These are phyloP conservation scores for Leptomonas seymouri DNA, from an alignment of 208 protist species.

Conservation along the genomic window DNA sequence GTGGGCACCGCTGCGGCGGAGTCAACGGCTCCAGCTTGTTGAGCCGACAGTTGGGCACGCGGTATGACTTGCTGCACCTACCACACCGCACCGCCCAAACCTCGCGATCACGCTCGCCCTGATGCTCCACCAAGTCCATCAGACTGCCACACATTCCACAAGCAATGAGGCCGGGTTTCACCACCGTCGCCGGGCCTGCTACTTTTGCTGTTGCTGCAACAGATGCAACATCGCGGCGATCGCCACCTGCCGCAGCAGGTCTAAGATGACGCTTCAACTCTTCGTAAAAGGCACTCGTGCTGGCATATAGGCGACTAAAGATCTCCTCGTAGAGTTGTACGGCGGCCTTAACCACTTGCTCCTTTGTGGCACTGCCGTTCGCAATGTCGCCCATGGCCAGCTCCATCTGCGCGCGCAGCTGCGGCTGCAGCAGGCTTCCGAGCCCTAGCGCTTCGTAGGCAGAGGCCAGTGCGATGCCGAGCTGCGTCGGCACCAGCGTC, in stretches of 20 bases:
- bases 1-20: constrained; percentile 50
- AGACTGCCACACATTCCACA: constrained; percentile 55
- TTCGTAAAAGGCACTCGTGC: constrained; percentile 46
- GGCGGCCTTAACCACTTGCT: constrained; percentile 78
- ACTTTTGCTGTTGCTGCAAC: not conserved
- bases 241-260: not conserved
- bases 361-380: constrained; percentile 70
- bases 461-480: constrained; percentile 96
- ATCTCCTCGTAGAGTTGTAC: constrained; percentile 82
- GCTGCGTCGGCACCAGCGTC: constrained; percentile 89
- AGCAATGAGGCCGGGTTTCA: constrained; percentile 26
- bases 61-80: constrained; percentile 43
- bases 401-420: constrained; percentile 95
- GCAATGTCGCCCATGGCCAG: constrained; percentile 90
- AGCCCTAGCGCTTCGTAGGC: constrained; percentile 96
- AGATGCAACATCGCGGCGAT: not conserved
- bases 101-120: constrained; percentile 45
- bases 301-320: constrained; percentile 63
- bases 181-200: constrained; percentile 28
- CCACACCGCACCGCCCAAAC: constrained; percentile 53
- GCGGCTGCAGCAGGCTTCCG: constrained; percentile 87
- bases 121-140: constrained; percentile 68
- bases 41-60: constrained; percentile 61
- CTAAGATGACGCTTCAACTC: constrained; percentile 57
- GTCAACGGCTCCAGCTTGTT: constrained; percentile 45